phyloP scores from a whole-genome alignment of 805 yeast genomes.

The Metschnikowia borealis region DNA sequence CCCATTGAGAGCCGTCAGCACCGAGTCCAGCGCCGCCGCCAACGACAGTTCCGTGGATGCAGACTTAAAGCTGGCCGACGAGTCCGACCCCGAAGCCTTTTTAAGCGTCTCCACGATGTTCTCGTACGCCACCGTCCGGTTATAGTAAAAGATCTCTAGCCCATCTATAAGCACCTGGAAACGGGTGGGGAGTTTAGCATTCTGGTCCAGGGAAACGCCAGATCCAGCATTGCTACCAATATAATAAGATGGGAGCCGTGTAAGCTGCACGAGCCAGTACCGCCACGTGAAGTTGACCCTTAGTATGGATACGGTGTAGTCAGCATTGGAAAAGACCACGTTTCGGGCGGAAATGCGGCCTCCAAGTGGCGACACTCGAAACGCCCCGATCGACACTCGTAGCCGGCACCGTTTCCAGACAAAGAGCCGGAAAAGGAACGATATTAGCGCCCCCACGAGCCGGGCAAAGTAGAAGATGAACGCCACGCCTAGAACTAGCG shows the following conservation, averaged over 20 bases:
- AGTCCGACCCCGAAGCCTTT: slow-evolving; percentile 6
- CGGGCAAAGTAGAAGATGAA: slow-evolving; percentile 77
- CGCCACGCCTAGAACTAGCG: slow-evolving; percentile 56
- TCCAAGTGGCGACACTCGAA: slow-evolving; percentile 74
- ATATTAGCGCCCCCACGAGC: slow-evolving; percentile 55
- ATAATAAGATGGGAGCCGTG: slow-evolving; percentile 37
- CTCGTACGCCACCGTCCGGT: slow-evolving; percentile 75
- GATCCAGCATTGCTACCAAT: slow-evolving; percentile 16
- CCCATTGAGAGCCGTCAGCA: slow-evolving; percentile 8
- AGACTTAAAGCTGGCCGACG: slow-evolving; percentile 7
- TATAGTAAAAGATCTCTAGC: slow-evolving; percentile 76
- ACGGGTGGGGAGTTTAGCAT: slow-evolving; percentile 52
- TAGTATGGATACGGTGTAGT: slow-evolving; percentile 65
- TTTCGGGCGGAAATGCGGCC: slow-evolving; percentile 81
- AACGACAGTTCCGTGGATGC: slow-evolving; percentile 1
- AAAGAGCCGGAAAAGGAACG: slow-evolving; percentile 46
- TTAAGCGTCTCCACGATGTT: slow-evolving; percentile 44
- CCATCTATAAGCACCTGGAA: slow-evolving; percentile 65
- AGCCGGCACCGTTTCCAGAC: slow-evolving; percentile 63
- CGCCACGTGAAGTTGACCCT: slow-evolving; percentile 84
- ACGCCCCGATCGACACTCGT: slow-evolving; percentile 63
- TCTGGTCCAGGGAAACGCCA: slow-evolving; percentile 22
- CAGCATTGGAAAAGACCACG: slow-evolving; percentile 65
- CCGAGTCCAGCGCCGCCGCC: not conserved
- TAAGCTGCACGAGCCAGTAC: slow-evolving; percentile 65